These are phyloP conservation scores for Epichloe baconii DNA, from an alignment of 2,329 filamentous ascomycete genomes.

Conservation along the genomic window DNA sequence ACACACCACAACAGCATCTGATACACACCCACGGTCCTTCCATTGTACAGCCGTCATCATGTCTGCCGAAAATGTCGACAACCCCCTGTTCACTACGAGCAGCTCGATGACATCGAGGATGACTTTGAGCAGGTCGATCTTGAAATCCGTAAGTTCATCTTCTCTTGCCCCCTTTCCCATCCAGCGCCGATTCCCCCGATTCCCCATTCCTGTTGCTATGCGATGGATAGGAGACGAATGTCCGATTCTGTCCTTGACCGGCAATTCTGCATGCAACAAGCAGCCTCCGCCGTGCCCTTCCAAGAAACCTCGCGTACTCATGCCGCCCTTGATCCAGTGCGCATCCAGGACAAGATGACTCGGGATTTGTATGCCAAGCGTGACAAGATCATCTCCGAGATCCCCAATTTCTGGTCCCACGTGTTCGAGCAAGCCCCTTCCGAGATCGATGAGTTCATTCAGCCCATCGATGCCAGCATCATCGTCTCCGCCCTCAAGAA, in stretches of 20 bases:
- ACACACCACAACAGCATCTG: neutral
- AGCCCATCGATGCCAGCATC: conserved; percentile 63
- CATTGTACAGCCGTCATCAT: conserved; percentile 14
- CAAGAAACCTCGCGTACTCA: neutral
- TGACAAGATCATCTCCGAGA: conserved; percentile 52
- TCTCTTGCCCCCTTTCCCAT: neutral
- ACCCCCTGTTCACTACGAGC: conserved; percentile 51
- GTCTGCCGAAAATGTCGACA: conserved; percentile 24
- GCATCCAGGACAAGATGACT: conserved; percentile 56
- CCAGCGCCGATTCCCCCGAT: too few relatives aligned
- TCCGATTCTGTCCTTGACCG: neutral
- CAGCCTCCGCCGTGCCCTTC: neutral
- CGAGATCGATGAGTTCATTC: conserved; percentile 80
- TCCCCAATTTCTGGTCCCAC: conserved; percentile 88
- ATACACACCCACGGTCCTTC: conserved; percentile 5
- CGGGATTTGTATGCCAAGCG: conserved; percentile 66
- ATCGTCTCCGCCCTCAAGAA: conserved; percentile 55
- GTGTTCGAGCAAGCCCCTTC: conserved; percentile 78
- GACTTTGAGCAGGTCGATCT: conserved; percentile 76
- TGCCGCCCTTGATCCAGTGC: conserved; percentile 38
- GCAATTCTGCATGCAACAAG: neutral
- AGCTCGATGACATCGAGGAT: conserved; percentile 66
- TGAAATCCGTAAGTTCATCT: conserved; percentile 56
- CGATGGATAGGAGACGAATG: too few relatives aligned
- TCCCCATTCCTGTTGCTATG: too few relatives aligned